Percentiles rank a stretch among this genome's conserved stretches.
These are phyloP conservation scores for Multifurca ochricompacta DNA, from an alignment of 768 basidiomycete genomes.

Conservation along the genomic window DNA sequence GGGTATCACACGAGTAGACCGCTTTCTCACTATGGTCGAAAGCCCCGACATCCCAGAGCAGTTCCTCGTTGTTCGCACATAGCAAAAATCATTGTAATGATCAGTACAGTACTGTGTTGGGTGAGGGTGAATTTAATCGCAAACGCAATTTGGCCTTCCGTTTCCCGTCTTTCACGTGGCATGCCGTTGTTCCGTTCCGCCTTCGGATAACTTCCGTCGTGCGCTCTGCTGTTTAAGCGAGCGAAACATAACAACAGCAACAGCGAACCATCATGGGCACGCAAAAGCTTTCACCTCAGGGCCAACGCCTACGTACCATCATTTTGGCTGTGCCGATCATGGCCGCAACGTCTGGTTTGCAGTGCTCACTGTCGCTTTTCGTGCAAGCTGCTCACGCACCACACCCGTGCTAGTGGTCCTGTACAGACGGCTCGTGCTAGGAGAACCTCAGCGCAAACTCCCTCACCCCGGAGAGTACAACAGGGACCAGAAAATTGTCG, in stretches of 20 bases:
- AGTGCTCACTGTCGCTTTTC: neutral
- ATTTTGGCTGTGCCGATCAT: constrained; percentile 60
- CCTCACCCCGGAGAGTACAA: constrained; percentile 23
- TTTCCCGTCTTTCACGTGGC: constrained; percentile 1
- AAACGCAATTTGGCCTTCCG: neutral
- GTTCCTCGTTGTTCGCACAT: constrained; percentile 1
- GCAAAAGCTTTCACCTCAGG: constrained; percentile 37
- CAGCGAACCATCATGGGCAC: neutral
- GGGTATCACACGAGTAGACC: neutral
- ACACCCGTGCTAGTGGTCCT: constrained; percentile 43
- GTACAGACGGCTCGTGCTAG: constrained; percentile 55
- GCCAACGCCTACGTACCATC: constrained; percentile 41
- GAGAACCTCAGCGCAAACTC: constrained; percentile 39
- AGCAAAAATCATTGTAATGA: neutral
- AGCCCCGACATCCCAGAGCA: constrained; percentile 10
- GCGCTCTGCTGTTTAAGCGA: no score
- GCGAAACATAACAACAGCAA: no score
- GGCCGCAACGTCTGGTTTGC: constrained; percentile 54
- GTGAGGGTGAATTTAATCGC: no score
- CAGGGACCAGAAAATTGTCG: constrained; percentile 15
- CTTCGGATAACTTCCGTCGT: no score
- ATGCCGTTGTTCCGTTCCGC: neutral
- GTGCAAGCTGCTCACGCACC: constrained; percentile 1
- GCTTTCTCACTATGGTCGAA: neutral
- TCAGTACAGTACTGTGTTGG: no score